Evolutionary conservation across 345 rosid genomes (phyloP).

Genomic region (Lumnitzera racemosa): DNA sequence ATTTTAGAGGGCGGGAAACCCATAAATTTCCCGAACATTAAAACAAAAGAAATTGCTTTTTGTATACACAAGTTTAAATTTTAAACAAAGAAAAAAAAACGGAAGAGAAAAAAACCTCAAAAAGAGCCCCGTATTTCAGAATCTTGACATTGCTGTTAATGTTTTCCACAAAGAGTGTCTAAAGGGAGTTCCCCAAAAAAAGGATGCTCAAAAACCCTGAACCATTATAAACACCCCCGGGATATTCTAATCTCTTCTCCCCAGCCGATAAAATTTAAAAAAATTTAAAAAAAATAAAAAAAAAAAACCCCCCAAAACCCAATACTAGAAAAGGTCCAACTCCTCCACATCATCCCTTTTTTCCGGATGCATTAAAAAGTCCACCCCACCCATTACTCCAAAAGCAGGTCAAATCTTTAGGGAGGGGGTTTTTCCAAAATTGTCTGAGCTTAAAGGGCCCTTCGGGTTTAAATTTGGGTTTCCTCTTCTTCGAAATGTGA

Average conservation of each 20-base stretch:
- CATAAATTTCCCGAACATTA: constrained; percentile 37
- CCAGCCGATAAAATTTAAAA: constrained; percentile 18
- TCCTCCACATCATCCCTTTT: constrained; percentile 48
- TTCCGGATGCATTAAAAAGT: constrained; percentile 13
- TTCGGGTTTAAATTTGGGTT: constrained; percentile 38
- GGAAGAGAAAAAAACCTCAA: constrained; percentile 32
- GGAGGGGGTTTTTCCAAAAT: constrained; percentile 69
- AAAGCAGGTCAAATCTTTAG: constrained; percentile 54
- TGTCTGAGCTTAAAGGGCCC: constrained; percentile 59
- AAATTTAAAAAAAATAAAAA: no score
- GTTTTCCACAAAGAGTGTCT: constrained; percentile 52
- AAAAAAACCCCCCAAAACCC: constrained; percentile 69
- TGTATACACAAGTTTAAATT: background rate
- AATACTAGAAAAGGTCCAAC: constrained; percentile 50
- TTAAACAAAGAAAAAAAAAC: background rate
- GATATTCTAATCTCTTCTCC: constrained; percentile 23
- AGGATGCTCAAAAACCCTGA: constrained; percentile 30
- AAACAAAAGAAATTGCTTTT: no score
- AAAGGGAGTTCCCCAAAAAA: constrained; percentile 34
- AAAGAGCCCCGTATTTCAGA: constrained; percentile 42
- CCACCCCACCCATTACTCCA: constrained; percentile 42
- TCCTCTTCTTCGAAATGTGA: constrained; percentile 39
- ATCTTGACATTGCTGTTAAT: constrained; percentile 45
- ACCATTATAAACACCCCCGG: constrained; percentile 22
- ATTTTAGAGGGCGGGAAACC: constrained; percentile 36